A percentile compares a stretch with the other conserved stretches of the same genome.
These are phyloP conservation scores for Monosporascus cannonballus DNA, from an alignment of 2,329 filamentous ascomycete genomes.

Conservation along the genomic window DNA sequence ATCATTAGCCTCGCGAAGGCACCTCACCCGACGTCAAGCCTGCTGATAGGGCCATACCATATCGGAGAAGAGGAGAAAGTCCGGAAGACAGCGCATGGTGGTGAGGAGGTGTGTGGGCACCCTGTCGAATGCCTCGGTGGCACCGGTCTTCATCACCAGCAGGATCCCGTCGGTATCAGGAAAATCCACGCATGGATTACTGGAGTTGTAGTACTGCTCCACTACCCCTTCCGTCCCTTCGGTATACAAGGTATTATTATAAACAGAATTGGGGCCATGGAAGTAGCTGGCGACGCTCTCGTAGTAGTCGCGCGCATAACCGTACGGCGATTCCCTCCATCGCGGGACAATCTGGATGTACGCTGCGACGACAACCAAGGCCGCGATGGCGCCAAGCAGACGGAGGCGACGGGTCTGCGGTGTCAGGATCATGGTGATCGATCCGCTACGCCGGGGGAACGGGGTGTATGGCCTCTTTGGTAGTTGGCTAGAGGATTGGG, in stretches of 20 bases:
- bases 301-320: slow-evolving; percentile 24
- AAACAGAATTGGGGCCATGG: slow-evolving; percentile 15
- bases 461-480: not conserved
- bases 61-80: slow-evolving; percentile 54
- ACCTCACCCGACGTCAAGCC: not conserved
- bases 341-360: slow-evolving; percentile 20
- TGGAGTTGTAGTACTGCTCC: slow-evolving; percentile 30
- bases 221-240: slow-evolving; percentile 28
- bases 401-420: slow-evolving; percentile 24
- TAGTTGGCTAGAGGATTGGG: not conserved
- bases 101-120: slow-evolving; percentile 51
- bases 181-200: slow-evolving; percentile 33
- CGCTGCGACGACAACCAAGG: slow-evolving; percentile 15
- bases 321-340: slow-evolving; percentile 20
- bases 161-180: slow-evolving; percentile 38
- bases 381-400: slow-evolving; percentile 18
- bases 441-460: not conserved
- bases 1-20: slow-evolving; percentile 1
- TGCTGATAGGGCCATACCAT: slow-evolving; percentile 26
- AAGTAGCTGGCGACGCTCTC: slow-evolving; percentile 22
- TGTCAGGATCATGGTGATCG: slow-evolving; percentile 21
- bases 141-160: slow-evolving; percentile 54
- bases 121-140: slow-evolving; percentile 47
- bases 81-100: slow-evolving; percentile 44
- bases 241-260: slow-evolving; percentile 34